Evolutionary conservation across 2,329 filamentous ascomycete species (phyloP).

Genomic region (Alternaria postmessia): DNA sequence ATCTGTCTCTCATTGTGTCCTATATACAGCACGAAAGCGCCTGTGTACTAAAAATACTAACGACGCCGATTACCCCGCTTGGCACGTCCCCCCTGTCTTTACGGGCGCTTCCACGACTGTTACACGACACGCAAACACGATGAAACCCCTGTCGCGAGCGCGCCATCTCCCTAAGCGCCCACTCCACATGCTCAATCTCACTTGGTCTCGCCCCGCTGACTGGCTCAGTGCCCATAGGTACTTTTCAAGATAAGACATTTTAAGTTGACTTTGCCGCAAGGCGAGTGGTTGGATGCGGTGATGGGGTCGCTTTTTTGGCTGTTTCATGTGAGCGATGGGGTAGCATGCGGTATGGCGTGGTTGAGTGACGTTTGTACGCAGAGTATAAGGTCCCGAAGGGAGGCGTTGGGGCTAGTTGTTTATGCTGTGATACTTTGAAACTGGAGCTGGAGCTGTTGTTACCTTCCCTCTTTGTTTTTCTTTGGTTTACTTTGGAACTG

Average conservation of each 20-base stretch:
- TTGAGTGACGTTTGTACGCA: slow-evolving; percentile 6
- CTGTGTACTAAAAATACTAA: not conserved
- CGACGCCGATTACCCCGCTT: slow-evolving; percentile 7
- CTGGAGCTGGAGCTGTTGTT: not conserved
- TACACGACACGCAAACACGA: slow-evolving; percentile 1
- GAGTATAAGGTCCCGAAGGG: not conserved
- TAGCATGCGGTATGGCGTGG: not conserved
- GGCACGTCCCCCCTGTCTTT: slow-evolving; percentile 5
- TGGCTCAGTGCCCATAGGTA: slow-evolving; percentile 2
- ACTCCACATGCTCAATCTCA: slow-evolving; percentile 5
- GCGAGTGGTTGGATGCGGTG: slow-evolving; percentile 1
- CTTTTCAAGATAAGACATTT: slow-evolving; percentile 6
- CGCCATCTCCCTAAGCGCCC: slow-evolving; percentile 4
- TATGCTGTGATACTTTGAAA: not conserved
- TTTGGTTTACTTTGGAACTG: not conserved
- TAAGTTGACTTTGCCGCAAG: slow-evolving; percentile 1
- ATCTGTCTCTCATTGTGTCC: not conserved
- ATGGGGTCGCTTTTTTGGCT: slow-evolving; percentile 8
- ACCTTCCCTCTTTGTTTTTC: not conserved
- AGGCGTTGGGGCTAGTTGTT: slow-evolving; percentile 4
- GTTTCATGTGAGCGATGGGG: slow-evolving; percentile 2
- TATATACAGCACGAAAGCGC: slow-evolving; percentile 2
- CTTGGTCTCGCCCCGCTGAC: slow-evolving; percentile 4
- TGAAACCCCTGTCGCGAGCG: slow-evolving; percentile 4
- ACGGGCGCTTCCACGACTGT: slow-evolving; percentile 1